Percentiles rank a stretch among this genome's conserved stretches.
Conservation (phyloP, 2,329 filamentous ascomycete genomes). For the Beauveria scarabaeidicola region DNA sequence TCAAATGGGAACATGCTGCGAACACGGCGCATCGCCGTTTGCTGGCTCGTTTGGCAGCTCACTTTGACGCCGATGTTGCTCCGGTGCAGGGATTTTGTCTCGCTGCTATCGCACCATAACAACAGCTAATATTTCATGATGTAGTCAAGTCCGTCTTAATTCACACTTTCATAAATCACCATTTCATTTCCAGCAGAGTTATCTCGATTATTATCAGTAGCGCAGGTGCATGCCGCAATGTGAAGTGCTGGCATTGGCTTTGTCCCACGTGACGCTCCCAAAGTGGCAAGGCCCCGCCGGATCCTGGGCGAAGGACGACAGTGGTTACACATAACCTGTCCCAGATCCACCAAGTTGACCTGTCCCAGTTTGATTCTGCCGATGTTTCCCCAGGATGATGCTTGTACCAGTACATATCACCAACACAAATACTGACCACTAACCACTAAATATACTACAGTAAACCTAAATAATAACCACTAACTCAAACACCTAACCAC, state of each 20-base stretch:
- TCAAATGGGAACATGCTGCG: not conserved
- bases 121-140: not conserved
- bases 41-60: not conserved
- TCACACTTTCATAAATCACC: too few relatives aligned
- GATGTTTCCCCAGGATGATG: too few relatives aligned
- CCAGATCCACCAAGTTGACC: too few relatives aligned
- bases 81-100: not conserved
- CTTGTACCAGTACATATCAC: too few relatives aligned
- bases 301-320: not conserved
- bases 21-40: slow-evolving; percentile 6
- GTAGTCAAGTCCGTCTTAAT: not conserved
- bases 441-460: too few relatives aligned
- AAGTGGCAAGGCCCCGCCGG: slow-evolving; percentile 1
- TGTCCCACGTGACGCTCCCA: slow-evolving; percentile 1
- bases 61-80: slow-evolving; percentile 1
- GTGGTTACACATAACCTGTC: too few relatives aligned
- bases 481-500: too few relatives aligned
- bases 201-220: too few relatives aligned
- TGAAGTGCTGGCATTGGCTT: not conserved
- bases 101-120: not conserved
- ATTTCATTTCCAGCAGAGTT: too few relatives aligned
- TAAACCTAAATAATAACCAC: too few relatives aligned
- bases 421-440: too few relatives aligned
- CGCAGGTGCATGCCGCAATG: not conserved
- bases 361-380: too few relatives aligned